These are phyloP conservation scores for Lophium mytilinum DNA, from an alignment of 495 filamentous ascomycete genomes.

Conservation along the genomic window DNA sequence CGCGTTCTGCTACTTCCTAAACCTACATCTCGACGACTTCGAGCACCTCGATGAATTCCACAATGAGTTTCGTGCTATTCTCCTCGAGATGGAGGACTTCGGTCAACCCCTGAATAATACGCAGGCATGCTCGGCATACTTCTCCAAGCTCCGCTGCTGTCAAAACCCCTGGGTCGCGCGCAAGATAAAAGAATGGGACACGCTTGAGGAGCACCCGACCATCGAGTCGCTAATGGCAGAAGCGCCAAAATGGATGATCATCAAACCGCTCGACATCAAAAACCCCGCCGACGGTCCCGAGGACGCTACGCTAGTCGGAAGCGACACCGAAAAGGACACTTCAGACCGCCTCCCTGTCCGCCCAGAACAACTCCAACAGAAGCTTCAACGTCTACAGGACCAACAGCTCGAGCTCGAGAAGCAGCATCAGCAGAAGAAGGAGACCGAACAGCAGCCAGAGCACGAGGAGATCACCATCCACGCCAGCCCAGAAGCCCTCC, in stretches of 20 bases:
- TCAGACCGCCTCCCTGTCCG: neutral
- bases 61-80: slow-evolving; percentile 11
- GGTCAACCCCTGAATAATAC: slow-evolving; percentile 16
- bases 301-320: neutral
- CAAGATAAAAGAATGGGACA: slow-evolving; percentile 21
- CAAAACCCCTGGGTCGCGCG: slow-evolving; percentile 25
- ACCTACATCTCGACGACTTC: slow-evolving; percentile 24
- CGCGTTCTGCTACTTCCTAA: slow-evolving; percentile 23
- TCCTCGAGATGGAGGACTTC: slow-evolving; percentile 19
- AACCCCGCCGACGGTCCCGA: neutral
- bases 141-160: slow-evolving; percentile 24
- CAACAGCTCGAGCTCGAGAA: too few relatives aligned
- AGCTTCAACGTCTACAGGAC: too few relatives aligned
- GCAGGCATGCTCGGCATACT: slow-evolving; percentile 23
- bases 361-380: too few relatives aligned
- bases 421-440: too few relatives aligned
- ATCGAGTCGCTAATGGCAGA: slow-evolving; percentile 17
- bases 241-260: slow-evolving; percentile 20
- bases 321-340: neutral
- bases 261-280: slow-evolving; percentile 12
- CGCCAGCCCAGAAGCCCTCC: neutral
- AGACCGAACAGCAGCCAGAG: neutral
- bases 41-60: slow-evolving; percentile 21
- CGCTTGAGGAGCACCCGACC: neutral
- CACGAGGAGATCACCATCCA: neutral